Evolutionary conservation across 768 basidiomycete species (phyloP), one percentile per base, ranked within the genome.

Genomic region (Tylopilus sp.): DNA sequence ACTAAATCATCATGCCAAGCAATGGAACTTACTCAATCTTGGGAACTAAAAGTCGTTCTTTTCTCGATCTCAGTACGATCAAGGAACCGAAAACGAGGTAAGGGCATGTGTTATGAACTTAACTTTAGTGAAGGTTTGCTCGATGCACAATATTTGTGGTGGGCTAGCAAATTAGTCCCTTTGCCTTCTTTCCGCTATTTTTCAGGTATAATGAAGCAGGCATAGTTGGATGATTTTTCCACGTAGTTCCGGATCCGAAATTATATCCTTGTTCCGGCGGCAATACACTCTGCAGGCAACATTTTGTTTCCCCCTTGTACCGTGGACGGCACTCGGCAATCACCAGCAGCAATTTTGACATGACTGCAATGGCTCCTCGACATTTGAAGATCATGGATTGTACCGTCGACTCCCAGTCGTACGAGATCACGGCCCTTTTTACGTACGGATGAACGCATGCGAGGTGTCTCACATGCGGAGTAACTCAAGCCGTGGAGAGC

Each of bases 11-110:
- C 22, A 25, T 34, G 34, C 28, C 38, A 22, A 12, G 19, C 30
- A 11, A 48, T 37, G 45, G 34, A 55, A 55, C 25, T 33, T 26
- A 48, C 25, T 38, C 52, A 19, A 43, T 52, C 21, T 42, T 34
- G 28, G 46, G 45, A 34, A 45, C 34, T 22, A 26, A 46, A 41
- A 24, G 14, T 17, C 17, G 22, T 48, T 47, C 29, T 30, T 36
- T 48, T 41, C 36, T 43, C 56, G 43, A 34, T 36, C 45, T 62
- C 59, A 48, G 52, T 56, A 62, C 59, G 45, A 45, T 47, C 26
- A 38, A 51, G 44, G 59, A 59, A 42, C 52, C 54, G 55, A 60
- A 50, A 67, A 67, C 57, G 64, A 55, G 63, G 66, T 48, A 42
- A 45, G 48, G 44, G 56, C 52, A 26, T 64, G 65, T 49, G 66